Base-by-base conservation (phyloP, 257 asterid genomes). In the Solanum lycopersicoides region DNA sequence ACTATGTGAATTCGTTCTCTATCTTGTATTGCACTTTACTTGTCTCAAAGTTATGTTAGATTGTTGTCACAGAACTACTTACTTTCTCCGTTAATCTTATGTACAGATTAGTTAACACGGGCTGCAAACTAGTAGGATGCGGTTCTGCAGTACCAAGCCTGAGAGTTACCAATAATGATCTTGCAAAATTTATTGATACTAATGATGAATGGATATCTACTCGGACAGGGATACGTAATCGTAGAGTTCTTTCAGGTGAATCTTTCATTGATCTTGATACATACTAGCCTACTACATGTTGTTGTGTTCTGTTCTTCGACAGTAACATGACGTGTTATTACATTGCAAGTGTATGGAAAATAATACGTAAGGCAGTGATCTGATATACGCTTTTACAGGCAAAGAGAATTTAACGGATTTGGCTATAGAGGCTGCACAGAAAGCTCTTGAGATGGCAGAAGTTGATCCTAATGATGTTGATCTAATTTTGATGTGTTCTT, bases 361-460 rank as follows among this genome's bases (percentile, higher is more conserved):
- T 72, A 72, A 34, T 73, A 35, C 16, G 12, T 20, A 12, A 10
- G 44, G 44, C 14, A 9, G n/a, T 9, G 3, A 37, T 83, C 72
- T 65, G 72, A 69, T 44, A 23, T 86, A 59, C 85, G 45, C 84
- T 88, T 85, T 84, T 91, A 87, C 92, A 94, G 99, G 96, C 34
- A 89, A 92, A 86, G 98, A 95, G 76, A 95, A 92, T 88, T 91
- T 96, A 89, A 92, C 90, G 12, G 92, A 79, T 85, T 91, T 96
- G 42, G 95, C 96, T 82, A 91, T 88, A 73, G 98, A 95, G 90
- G 98, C 98, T 12, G 94, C 97, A 23, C 87, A 79, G 90, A 94
- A 93, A 92, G 99, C 99, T 93, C 98, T 96, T 77, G 87, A 94
- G 88, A 96, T 96, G 99, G 99, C 99, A 7, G 89, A 91, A 86